Base-by-base conservation (phyloP, 352 stramenopile genomes). In the Aphanomyces astaci region DNA sequence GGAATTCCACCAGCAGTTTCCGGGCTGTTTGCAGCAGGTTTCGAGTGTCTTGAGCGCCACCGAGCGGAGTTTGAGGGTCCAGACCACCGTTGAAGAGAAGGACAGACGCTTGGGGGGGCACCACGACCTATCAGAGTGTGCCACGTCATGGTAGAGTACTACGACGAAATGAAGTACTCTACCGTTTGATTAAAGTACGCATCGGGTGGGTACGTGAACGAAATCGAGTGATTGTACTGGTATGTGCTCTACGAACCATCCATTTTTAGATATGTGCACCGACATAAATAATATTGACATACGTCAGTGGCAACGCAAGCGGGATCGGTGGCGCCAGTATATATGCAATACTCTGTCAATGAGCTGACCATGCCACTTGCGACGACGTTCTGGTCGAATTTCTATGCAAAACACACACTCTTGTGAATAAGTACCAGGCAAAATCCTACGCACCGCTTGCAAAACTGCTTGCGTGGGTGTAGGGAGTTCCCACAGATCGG, bases 51-150 rank as follows among this genome's bases (percentile, higher is more conserved):
- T 80, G 65, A 2, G 79, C 78, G n/a, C 77, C 85, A 48, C 79
- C 77, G 59, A 81, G 66, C 3, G 75, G 76, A 2, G 76, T 82
- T 66, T 82, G 72, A 1, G 78, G 70, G 28, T 84, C 76, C 30
- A 87, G 17, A 31, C 77, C 84, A 28, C 73, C 57, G 49, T 74
- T 86, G 31, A 87, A 22, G 15, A 87, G 22, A 2, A 87, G 31
- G 19, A 85, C 78, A 45, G 75, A 84, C 1, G 76, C 70, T 5
- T 76, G 59, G 4, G 15, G 55, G 2, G 78, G 73, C 22, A 82
- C 76, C 2, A 28, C 65, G 5, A 62, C 25, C 53, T 62, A 28
- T 4, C 7, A 31, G n/a, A n/a, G n/a, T n/a, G n/a, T n/a, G n/a
- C n/a, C n/a, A n/a, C n/a, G n/a, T n/a, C n/a, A n/a, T 39, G 7